Percentiles rank a stretch among this genome's conserved stretches.
These are phyloP conservation scores for Starmerella tilneyi DNA, from an alignment of 805 yeast species.

Conservation along the genomic window DNA sequence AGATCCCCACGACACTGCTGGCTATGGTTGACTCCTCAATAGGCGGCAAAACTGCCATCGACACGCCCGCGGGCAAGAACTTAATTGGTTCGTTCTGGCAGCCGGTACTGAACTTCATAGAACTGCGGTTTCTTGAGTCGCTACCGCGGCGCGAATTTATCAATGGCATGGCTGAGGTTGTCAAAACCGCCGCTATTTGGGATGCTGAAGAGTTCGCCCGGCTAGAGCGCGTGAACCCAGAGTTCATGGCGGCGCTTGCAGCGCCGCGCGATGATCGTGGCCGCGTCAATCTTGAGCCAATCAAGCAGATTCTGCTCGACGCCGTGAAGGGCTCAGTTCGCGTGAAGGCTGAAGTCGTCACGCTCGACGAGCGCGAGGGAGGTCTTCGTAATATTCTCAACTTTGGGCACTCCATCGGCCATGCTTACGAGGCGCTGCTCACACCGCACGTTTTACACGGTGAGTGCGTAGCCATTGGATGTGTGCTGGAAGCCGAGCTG, in stretches of 20 bases:
- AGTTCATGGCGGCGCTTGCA: conserved; percentile 55
- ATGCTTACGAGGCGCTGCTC: conserved; percentile 93
- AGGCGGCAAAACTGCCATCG: conserved; percentile 98
- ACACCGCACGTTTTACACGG: conserved; percentile 96
- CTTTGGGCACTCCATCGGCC: conserved; percentile 96
- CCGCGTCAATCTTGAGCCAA: conserved; percentile 54
- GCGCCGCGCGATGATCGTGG: conserved; percentile 37
- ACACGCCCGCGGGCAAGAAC: conserved; percentile 91
- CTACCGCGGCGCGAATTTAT: conserved; percentile 89
- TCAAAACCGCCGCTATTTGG: conserved; percentile 98
- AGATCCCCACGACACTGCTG: conserved; percentile 83
- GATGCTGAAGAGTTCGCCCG: conserved; percentile 78
- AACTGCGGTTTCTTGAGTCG: conserved; percentile 74
- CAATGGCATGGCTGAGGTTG: conserved; percentile 97
- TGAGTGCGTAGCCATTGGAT: conserved; percentile 97
- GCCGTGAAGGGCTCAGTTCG: conserved; percentile 75
- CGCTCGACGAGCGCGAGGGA: conserved; percentile 90
- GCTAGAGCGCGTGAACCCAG: conserved; percentile 63
- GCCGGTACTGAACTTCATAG: conserved; percentile 79
- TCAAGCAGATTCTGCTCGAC: conserved; percentile 62
- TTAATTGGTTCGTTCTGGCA: conserved; percentile 97
- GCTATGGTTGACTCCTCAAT: conserved; percentile 98
- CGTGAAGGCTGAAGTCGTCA: conserved; percentile 90
- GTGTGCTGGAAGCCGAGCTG: conserved; percentile 88
- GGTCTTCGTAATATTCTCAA: conserved; percentile 84